A percentile compares a stretch with the other conserved stretches of the same genome.
Evolutionary conservation across 805 yeast genomes (phyloP).

Genomic region (Schwanniomyces yamadae): DNA sequence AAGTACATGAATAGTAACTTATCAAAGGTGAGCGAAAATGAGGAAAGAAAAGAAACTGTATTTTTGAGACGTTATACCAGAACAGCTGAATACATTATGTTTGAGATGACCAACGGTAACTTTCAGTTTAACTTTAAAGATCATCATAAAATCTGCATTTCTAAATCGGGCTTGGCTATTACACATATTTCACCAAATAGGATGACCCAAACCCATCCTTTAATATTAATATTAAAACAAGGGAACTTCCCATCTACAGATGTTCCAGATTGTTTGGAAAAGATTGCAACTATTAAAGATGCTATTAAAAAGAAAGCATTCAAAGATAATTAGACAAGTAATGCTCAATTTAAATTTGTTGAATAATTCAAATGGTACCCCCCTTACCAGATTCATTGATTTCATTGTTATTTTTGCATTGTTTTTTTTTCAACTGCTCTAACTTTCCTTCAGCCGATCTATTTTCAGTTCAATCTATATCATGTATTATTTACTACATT

Average conservation of each 20-base stretch:
- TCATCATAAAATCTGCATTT: conserved; percentile 83
- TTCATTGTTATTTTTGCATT: conserved; percentile 1
- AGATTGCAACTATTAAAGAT: conserved; percentile 53
- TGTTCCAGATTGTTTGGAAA: conserved; percentile 43
- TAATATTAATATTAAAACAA: conserved; percentile 39
- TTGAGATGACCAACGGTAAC: conserved; percentile 88
- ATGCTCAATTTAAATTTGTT: background rate
- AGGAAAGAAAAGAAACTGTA: conserved; percentile 62
- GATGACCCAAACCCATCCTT: conserved; percentile 66
- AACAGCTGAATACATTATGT: conserved; percentile 79
- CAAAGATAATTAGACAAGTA: conserved; percentile 13
- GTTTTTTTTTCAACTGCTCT: conserved; percentile 1
- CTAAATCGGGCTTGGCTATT: conserved; percentile 70
- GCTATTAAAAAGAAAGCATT: conserved; percentile 51
- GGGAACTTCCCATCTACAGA: conserved; percentile 41
- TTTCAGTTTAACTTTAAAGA: conserved; percentile 94
- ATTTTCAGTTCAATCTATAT: conserved; percentile 1
- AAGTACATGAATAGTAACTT: conserved; percentile 90
- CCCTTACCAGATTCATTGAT: background rate
- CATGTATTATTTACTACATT: conserved; percentile 1
- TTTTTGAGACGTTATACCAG: conserved; percentile 83
- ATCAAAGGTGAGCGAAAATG: conserved; percentile 71
- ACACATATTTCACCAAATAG: conserved; percentile 81
- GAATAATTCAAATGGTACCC: background rate
- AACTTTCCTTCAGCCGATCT: no score